Percentiles rank a stretch among this genome's conserved stretches.
These are phyloP conservation scores for Huntiella abstrusa DNA, from an alignment of 2,329 filamentous ascomycete genomes.

Conservation along the genomic window DNA sequence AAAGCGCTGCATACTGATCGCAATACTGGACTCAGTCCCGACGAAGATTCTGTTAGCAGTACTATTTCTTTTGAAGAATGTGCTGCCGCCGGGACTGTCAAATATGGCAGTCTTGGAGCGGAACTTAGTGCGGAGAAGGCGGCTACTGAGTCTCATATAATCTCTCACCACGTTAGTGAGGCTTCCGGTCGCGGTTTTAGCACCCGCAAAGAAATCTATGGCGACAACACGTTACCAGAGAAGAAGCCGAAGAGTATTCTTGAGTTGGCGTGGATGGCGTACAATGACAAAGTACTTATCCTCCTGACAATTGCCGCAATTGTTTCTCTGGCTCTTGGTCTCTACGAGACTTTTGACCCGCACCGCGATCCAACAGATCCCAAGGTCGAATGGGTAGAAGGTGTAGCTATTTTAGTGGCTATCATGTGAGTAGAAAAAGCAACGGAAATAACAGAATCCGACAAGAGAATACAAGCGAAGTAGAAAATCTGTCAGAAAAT, in stretches of 20 bases:
- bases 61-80: constrained; percentile 48
- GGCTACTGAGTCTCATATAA: neutral
- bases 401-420: constrained; percentile 12
- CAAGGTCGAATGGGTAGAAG: constrained; percentile 17
- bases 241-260: constrained; percentile 41
- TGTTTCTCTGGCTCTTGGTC: constrained; percentile 47
- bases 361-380: constrained; percentile 16
- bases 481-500: neutral
- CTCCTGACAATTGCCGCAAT: constrained; percentile 48
- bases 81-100: constrained; percentile 5
- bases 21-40: constrained; percentile 45
- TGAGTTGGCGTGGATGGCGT: constrained; percentile 46
- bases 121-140: neutral
- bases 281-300: constrained; percentile 57
- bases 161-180: neutral
- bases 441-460: neutral
- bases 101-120: constrained; percentile 5
- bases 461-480: neutral
- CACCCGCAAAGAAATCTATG: constrained; percentile 41
- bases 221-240: constrained; percentile 39
- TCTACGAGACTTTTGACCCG: constrained; percentile 43
- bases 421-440: constrained; percentile 11
- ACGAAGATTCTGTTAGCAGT: constrained; percentile 48
- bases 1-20: constrained; percentile 52
- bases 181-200: constrained; percentile 15